Base-by-base conservation (phyloP, 495 filamentous ascomycete species). In the Hypoxylon cercidicola region DNA sequence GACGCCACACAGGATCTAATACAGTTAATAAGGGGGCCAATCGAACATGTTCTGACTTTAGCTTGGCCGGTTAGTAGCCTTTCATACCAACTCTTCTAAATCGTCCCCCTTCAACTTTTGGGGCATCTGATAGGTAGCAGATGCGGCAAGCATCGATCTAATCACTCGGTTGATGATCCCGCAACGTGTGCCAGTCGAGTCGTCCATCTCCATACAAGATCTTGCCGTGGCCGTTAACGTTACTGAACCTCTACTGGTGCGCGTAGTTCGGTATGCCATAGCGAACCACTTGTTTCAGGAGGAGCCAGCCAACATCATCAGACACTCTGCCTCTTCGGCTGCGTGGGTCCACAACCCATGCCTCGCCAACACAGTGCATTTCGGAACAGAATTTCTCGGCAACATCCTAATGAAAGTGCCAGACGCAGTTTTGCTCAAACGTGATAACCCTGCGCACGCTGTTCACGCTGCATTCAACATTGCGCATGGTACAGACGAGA, bases 321-420 rank as follows among this genome's bases (percentile, higher is more conserved):
- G 61, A n/a, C 77, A 79, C 49, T 75, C 71, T 16, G 74, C 76
- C n/a, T 60, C 60, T 13, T 78, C 71, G 78, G 78, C 52, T 86
- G 51, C 44, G 15, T 25, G 55, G 4, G 51, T 46, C 90, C 52
- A 87, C 89, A 66, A 93, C 79, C 90, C 90, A 90, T 15, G 94
- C 88, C 75, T 96, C 88, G 62, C 90, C 75, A 48, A 96, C 85
- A 77, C 93, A 86, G 69, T 93, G 86, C 59, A 91, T 87, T 76
- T 93, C 89, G 44, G 91, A 85, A 58, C 71, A 19, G 44, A 45
- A 55, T 70, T 55, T 30, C 58, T 67, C 35, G 50, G 63, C 4
- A 62, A 49, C 11, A 30, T 56, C 44, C 9, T 66, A 11, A 41
- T 46, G 19, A 66, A 67, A 30, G 45, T 72, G 18, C 62, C 70